Percentiles rank a stretch among this genome's conserved stretches.
Conservation (phyloP, 2,329 filamentous ascomycete genomes). For the Colletotrichum noveboracense region DNA sequence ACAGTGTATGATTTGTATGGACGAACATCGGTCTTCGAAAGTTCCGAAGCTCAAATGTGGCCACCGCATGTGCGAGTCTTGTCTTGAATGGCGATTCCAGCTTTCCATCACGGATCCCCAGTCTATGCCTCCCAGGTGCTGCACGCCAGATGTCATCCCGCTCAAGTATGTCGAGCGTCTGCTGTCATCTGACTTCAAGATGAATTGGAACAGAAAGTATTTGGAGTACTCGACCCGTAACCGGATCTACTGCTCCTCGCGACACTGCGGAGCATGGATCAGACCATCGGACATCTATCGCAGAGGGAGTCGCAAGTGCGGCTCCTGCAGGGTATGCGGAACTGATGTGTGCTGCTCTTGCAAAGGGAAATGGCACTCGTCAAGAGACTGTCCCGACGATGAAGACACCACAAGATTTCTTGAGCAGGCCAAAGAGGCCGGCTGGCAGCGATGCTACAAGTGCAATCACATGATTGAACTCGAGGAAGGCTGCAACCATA, state of each 20-base stretch:
- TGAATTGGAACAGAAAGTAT: slow-evolving; percentile 80
- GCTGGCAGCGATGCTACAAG: slow-evolving; percentile 78
- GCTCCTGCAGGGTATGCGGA: slow-evolving; percentile 73
- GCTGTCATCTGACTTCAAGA: slow-evolving; percentile 78
- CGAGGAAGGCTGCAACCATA: slow-evolving; percentile 85
- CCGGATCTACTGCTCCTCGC: slow-evolving; percentile 77
- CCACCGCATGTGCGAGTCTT: slow-evolving; percentile 81
- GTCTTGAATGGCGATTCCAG: slow-evolving; percentile 76
- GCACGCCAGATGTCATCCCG: slow-evolving; percentile 74
- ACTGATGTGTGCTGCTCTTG: slow-evolving; percentile 78
- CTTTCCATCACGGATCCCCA: slow-evolving; percentile 78
- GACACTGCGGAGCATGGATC: slow-evolving; percentile 81
- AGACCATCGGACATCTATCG: slow-evolving; percentile 71
- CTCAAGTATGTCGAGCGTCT: slow-evolving; percentile 77
- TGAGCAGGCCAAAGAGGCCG: slow-evolving; percentile 67
- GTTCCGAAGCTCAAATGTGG: slow-evolving; percentile 77
- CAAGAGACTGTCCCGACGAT: slow-evolving; percentile 73
- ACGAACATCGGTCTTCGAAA: slow-evolving; percentile 67
- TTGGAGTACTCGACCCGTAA: slow-evolving; percentile 77
- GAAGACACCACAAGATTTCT: slow-evolving; percentile 69
- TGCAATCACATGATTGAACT: slow-evolving; percentile 79
- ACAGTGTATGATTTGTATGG: slow-evolving; percentile 76
- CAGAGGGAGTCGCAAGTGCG: slow-evolving; percentile 65
- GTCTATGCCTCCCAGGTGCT: slow-evolving; percentile 87
- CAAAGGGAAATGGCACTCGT: slow-evolving; percentile 75